These are phyloP conservation scores for Haplosporangium sp. DNA, from an alignment of 371 early-diverging fungal species.

Conservation along the genomic window DNA sequence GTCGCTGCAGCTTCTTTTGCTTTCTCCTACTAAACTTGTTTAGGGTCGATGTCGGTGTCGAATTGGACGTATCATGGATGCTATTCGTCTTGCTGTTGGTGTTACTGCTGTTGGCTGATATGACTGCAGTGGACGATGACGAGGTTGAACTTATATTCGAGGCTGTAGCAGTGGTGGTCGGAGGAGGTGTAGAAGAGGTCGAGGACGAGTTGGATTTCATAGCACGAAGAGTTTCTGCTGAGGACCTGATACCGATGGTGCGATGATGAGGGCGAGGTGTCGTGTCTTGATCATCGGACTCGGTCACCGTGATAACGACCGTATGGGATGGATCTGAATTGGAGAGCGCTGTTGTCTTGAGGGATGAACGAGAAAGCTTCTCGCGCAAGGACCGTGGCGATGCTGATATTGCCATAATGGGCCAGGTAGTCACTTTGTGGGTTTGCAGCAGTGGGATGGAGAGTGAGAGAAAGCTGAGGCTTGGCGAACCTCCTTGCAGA, in stretches of 20 bases:
- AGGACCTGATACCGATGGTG: slow-evolving; percentile 21
- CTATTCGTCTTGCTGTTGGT: slow-evolving; percentile 1
- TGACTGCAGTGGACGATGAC: slow-evolving; percentile 15
- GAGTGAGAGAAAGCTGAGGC: too few species aligned
- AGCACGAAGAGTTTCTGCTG: slow-evolving; percentile 33
- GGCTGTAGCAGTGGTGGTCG: not conserved
- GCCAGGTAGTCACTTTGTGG: too few species aligned
- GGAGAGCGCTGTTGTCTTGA: not conserved
- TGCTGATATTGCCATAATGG: too few species aligned
- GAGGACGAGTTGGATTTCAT: slow-evolving; percentile 3
- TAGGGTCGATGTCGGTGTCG: not conserved
- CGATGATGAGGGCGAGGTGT: slow-evolving; percentile 26
- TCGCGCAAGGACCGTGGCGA: too few species aligned
- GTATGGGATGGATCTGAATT: not conserved
- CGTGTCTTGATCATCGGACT: slow-evolving; percentile 17
- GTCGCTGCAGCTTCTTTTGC: slow-evolving; percentile 27
- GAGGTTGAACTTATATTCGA: slow-evolving; percentile 3
- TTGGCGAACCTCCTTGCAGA: too few species aligned
- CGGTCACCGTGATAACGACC: not conserved
- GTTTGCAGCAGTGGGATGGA: too few species aligned
- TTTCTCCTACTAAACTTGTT: slow-evolving; percentile 15
- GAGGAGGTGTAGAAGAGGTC: not conserved
- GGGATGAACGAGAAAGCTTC: not conserved
- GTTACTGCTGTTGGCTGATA: slow-evolving; percentile 5
- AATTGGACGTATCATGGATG: not conserved